Base-by-base conservation (phyloP, 2,329 filamentous ascomycete species). In the Aspergillus novofumigatus region DNA sequence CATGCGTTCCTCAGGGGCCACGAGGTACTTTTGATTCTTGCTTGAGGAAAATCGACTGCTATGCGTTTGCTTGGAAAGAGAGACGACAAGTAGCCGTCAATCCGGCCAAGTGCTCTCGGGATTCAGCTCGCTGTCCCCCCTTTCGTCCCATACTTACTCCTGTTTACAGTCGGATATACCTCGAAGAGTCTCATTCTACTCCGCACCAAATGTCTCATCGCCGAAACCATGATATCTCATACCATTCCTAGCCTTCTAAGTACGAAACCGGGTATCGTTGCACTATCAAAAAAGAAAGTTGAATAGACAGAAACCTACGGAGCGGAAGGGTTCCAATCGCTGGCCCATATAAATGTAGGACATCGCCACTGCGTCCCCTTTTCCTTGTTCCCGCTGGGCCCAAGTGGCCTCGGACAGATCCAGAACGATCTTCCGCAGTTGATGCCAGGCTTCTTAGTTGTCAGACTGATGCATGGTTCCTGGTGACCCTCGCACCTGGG, bases 351-450 rank as follows among this genome's bases (percentile, higher is more conserved):
- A 66, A 97, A 97, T 0, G 91, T 96, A 2, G 83, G 80, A 72
- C 93, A 97, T 47, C 91, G 85, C 91, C 92, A 97, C 69, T 94
- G 82, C 0, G 91, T 92, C 2, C 87, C 88, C 58, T 80, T 88
- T 73, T 96, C 92, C 71, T 94, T 94, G 64, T 88, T 84, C 0
- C 92, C 94, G 25, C 87, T 90, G 1, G 92, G 92, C 0, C 92
- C 93, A 1, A 97, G 76, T 3, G 94, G 94, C 80, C 93, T 75
- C 70, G 83, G 72, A 67, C 86, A 89, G 67, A 87, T 86, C 83
- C 83, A 89, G 68, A 88, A 89, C 8, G 81, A 80, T 26, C 86
- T 76, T 0, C 86, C 86, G 61, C 81, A 87, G 67, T 97, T 99
- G 61, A 90, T 78, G 1, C 94, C 94, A 0, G 91, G 81, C 70